Evolutionary conservation across 2,329 filamentous ascomycete genomes (phyloP).

Genomic region (Fusarium sp.): DNA sequence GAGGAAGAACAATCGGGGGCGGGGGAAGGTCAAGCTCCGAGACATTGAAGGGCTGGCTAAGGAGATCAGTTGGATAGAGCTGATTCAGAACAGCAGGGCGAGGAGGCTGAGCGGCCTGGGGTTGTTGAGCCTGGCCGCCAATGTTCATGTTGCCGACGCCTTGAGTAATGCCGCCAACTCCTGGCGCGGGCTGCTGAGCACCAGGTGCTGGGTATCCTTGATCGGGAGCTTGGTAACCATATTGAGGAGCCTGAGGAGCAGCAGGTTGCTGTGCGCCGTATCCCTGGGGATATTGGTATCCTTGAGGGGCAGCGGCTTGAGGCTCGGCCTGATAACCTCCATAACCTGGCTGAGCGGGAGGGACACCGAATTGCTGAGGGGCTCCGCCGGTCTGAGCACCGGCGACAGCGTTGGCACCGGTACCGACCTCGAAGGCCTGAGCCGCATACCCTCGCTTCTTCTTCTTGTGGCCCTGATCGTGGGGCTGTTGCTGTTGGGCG

Average conservation of each 20-base stretch:
- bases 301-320: conserved; percentile 50
- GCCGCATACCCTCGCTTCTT: conserved; percentile 97
- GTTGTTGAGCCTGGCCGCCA: conserved; percentile 59
- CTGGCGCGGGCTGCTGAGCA: conserved; percentile 41
- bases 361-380: conserved; percentile 57
- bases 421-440: conserved; percentile 91
- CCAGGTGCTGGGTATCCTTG: conserved; percentile 70
- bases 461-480: conserved; percentile 66
- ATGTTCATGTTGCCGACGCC: conserved; percentile 89
- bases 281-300: conserved; percentile 54
- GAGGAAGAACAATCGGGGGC: conserved; percentile 87
- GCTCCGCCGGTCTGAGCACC: conserved; percentile 57
- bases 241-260: conserved; percentile 52
- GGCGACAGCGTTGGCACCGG: conserved; percentile 79
- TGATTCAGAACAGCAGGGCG: conserved; percentile 75
- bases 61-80: conserved; percentile 89
- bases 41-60: conserved; percentile 93
- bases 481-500: conserved; percentile 39
- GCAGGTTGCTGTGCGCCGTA: conserved; percentile 57
- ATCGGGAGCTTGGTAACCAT: conserved; percentile 74
- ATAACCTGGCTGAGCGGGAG: conserved; percentile 60
- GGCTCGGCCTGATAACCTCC: conserved; percentile 66
- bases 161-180: conserved; percentile 78
- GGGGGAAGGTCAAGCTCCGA: conserved; percentile 91
- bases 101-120: conserved; percentile 49